These are phyloP conservation scores for Hyphodiscus hymeniophilus DNA, from an alignment of 495 filamentous ascomycete species.

Conservation along the genomic window DNA sequence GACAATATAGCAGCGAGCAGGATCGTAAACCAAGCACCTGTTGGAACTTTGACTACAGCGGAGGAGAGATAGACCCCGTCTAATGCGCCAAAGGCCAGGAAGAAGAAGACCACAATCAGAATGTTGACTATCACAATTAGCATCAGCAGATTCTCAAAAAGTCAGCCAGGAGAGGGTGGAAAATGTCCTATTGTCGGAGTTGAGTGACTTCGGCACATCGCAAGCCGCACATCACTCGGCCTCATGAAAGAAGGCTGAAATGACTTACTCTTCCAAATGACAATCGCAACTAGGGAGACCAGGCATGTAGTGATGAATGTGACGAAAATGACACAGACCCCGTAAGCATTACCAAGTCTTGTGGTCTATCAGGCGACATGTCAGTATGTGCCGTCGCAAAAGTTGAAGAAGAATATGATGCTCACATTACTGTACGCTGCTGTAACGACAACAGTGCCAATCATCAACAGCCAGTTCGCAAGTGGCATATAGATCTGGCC, in stretches of 20 bases:
- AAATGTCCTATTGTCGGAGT: too few species aligned
- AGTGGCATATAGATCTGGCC: conserved; percentile 66
- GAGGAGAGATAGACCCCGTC: conserved; percentile 61
- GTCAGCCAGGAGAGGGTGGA: too few species aligned
- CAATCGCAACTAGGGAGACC: conserved; percentile 56
- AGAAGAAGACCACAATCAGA: conserved; percentile 49
- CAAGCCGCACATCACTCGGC: too few species aligned
- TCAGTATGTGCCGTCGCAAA: neutral
- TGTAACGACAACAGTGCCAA: conserved; percentile 65
- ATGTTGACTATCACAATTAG: too few species aligned
- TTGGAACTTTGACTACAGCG: conserved; percentile 58
- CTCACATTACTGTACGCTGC: conserved; percentile 62
- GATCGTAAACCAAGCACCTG: conserved; percentile 70
- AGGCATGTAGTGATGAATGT: conserved; percentile 68
- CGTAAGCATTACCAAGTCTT: conserved; percentile 41
- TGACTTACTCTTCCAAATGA: conserved; percentile 63
- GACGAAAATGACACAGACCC: conserved; percentile 65
- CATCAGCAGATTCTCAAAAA: too few species aligned
- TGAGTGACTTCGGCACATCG: too few species aligned
- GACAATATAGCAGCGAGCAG: conserved; percentile 50
- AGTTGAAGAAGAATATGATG: neutral
- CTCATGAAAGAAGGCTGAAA: too few species aligned
- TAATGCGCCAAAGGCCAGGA: conserved; percentile 50
- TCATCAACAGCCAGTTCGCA: conserved; percentile 66
- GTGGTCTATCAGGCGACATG: conserved; percentile 31